Base-by-base conservation (phyloP, 108 stramenopile genomes). In the Cyclotella atomus region DNA sequence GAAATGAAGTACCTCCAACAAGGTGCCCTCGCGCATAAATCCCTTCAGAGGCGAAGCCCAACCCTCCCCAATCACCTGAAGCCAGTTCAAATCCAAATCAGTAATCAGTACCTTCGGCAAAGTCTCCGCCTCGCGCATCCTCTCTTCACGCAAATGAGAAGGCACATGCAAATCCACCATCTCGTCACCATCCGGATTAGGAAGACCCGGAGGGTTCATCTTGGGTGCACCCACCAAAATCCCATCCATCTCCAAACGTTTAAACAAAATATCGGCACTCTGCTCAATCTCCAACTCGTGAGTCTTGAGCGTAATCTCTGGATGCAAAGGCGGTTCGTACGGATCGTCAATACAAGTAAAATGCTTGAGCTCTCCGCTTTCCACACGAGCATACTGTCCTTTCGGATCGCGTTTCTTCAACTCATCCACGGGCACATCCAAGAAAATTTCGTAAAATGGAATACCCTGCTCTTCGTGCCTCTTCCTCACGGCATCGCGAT, bases 271-370 rank as follows among this genome's bases (percentile, higher is more conserved):
- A 30, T 96, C 84, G 21, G 89, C 96, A 62, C 91, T 92, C 63
- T 99, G 88, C 77, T 98, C 91, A 74, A 99, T 90, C 32, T 86
- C 85, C 67, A 98, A 82, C 59, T 98, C 91, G 70, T 93, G 92
- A 46, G 96, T 98, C 52, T 89, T 92, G 29, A 98, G 81, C 24
- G 83, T 85, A 43, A 98, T 93, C 75, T 98, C 98, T 12, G 98
- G 86, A 19, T 85, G 28, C 20, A 92, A 47, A 7, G 98, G 98
- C 53, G 93, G 95, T 74, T 99, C 97, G 78, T 99, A 99, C 16
- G 97, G 98, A 73, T 97, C 98, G 75, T 98, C 97, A 64, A 98
- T 96, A 63, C 98, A 98, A 17, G 98, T 99, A 79, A 99, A 99
- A 70, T 96, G 93, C 84, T 97, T 97, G 66, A 99, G 68, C 70